phyloP scores from a whole-genome alignment of 1,284 basidiomycete species.

The Pyrrhoderma lamaoense region DNA sequence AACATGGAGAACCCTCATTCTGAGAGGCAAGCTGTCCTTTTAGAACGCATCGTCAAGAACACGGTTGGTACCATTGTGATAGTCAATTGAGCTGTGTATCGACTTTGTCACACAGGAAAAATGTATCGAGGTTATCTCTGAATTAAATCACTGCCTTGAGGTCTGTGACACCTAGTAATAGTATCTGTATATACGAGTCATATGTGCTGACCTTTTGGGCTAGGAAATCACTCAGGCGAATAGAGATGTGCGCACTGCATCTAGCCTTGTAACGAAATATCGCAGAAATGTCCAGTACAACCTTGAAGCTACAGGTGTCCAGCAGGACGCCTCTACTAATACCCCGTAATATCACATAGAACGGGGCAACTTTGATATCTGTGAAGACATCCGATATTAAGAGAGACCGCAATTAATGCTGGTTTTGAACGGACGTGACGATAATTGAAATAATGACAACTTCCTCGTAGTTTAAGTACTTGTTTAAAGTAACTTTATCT shows the following conservation, averaged over 20 bases:
- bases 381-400: no score
- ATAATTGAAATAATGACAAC: no score
- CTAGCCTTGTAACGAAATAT: slow-evolving; percentile 75
- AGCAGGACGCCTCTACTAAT: neutral
- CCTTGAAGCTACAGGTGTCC: slow-evolving; percentile 51
- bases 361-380: no score
- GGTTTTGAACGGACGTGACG: no score
- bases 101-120: slow-evolving; percentile 46
- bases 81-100: slow-evolving; percentile 1
- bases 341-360: no score
- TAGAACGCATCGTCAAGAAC: slow-evolving; percentile 88
- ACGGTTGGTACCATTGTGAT: slow-evolving; percentile 47
- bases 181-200: slow-evolving; percentile 4
- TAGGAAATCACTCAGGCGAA: slow-evolving; percentile 71
- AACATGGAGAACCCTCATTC: slow-evolving; percentile 34
- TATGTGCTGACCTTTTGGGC: neutral
- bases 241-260: slow-evolving; percentile 62
- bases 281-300: slow-evolving; percentile 84
- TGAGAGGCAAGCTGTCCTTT: slow-evolving; percentile 80
- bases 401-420: no score
- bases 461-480: no score
- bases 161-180: slow-evolving; percentile 30
- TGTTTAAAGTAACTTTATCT: no score
- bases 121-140: slow-evolving; percentile 73
- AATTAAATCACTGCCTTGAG: slow-evolving; percentile 74